A percentile compares a stretch with the other conserved stretches of the same genome.
Conservation (phyloP, 2,329 filamentous ascomycete species). For the Gliomastix tumulicola region DNA sequence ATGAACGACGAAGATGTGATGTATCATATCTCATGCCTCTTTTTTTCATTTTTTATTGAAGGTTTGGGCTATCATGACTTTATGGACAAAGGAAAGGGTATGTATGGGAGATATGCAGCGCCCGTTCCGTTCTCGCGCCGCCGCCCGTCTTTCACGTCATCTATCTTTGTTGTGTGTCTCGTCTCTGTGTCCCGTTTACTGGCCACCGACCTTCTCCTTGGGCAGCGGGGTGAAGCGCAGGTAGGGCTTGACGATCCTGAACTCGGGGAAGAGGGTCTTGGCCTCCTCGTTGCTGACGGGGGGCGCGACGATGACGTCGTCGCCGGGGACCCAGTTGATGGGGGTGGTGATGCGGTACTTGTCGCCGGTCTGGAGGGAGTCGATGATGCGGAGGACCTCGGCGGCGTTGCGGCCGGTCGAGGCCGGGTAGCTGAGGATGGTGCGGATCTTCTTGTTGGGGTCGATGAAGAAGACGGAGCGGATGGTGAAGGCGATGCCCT, state of each 20-base stretch:
- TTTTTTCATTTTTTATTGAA: too few species aligned
- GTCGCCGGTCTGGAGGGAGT: conserved; percentile 77
- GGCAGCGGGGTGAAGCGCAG: conserved; percentile 65
- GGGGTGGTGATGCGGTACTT: conserved; percentile 84
- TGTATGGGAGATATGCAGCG: too few species aligned
- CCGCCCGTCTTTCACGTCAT: too few species aligned
- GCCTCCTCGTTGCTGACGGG: conserved; percentile 77
- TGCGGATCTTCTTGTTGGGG: conserved; percentile 85
- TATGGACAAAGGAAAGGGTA: too few species aligned
- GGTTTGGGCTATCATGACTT: too few species aligned
- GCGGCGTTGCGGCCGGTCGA: conserved; percentile 79
- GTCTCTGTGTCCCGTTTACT: too few species aligned
- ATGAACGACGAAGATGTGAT: too few species aligned
- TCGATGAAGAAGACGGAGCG: conserved; percentile 93
- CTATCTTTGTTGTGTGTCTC: too few species aligned
- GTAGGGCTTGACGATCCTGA: conserved; percentile 63
- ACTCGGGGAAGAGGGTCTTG: conserved; percentile 78
- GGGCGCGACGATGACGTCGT: conserved; percentile 90
- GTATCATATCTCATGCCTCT: too few species aligned
- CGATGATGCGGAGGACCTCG: conserved; percentile 72
- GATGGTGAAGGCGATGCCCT: conserved; percentile 88
- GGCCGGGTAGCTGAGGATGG: conserved; percentile 88
- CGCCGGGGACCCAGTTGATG: conserved; percentile 82
- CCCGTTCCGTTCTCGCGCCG: too few species aligned
- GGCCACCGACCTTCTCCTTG: conserved; percentile 31